A percentile compares a stretch with the other conserved stretches of the same genome.
Conservation (phyloP, 345 rosid genomes). For the Brassica cretica region DNA sequence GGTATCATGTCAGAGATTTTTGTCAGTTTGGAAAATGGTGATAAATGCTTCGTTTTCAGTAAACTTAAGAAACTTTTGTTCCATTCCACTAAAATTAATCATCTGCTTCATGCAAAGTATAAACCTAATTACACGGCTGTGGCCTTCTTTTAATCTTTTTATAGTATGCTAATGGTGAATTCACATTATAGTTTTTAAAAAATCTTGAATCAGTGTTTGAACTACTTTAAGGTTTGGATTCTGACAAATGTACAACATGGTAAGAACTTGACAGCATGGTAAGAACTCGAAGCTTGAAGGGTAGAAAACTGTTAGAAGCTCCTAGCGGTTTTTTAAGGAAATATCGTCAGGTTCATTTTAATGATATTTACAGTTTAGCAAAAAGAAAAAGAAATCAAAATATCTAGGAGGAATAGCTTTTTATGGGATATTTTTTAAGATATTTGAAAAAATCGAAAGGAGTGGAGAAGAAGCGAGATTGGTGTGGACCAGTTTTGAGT, state of each 20-base stretch:
- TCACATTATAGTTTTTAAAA: neutral
- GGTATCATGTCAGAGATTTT: slow-evolving; percentile 36
- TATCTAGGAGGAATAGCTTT: neutral
- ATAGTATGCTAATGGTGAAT: neutral
- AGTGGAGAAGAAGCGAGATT: slow-evolving; percentile 21
- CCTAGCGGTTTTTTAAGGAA: neutral
- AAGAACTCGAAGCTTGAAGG: neutral
- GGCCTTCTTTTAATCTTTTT: neutral
- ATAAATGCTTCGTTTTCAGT: slow-evolving; percentile 10
- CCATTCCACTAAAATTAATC: neutral
- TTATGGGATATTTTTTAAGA: slow-evolving; percentile 22
- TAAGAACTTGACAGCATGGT: neutral
- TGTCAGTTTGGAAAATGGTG: slow-evolving; percentile 21
- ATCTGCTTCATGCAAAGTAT: neutral
- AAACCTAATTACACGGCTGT: neutral
- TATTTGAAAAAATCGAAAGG: slow-evolving; percentile 1
- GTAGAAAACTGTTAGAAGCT: slow-evolving; percentile 5
- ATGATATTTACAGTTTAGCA: too few relatives aligned
- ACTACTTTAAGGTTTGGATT: neutral
- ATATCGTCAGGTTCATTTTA: too few relatives aligned
- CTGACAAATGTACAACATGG: slow-evolving; percentile 10
- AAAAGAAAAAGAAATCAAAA: neutral
- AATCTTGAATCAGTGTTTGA: neutral
- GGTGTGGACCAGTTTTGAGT: slow-evolving; percentile 36
- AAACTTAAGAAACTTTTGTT: neutral